Evolutionary conservation across 2,329 filamentous ascomycete genomes (phyloP).

Genomic region (Nothophoma quercina): DNA sequence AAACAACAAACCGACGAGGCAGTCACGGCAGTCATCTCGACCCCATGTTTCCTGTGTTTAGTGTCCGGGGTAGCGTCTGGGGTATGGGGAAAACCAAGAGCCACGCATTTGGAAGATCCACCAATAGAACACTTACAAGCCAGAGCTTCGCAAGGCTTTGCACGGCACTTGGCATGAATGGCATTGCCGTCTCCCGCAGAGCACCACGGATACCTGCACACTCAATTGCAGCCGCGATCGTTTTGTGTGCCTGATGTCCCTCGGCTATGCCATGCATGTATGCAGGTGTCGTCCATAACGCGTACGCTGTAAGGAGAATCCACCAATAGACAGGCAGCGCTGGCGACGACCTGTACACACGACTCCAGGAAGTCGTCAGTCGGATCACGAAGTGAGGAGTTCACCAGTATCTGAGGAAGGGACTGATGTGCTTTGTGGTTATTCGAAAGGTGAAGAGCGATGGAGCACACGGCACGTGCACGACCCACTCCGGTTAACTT

Average conservation of each 20-base stretch:
- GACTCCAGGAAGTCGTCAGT: no score
- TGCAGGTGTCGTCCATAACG: not conserved
- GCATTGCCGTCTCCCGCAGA: not conserved
- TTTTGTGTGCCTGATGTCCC: not conserved
- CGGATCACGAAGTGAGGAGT: no score
- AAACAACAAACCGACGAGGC: not conserved
- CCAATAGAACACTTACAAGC: not conserved
- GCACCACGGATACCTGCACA: not conserved
- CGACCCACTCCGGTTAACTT: no score
- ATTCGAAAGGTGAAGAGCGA: no score
- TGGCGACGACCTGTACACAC: no score
- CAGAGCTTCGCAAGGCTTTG: slow-evolving; percentile 9
- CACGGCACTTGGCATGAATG: not conserved
- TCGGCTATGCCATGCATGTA: not conserved
- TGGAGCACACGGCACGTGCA: no score
- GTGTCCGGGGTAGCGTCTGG: slow-evolving; percentile 2
- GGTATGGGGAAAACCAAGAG: slow-evolving; percentile 16
- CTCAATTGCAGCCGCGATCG: not conserved
- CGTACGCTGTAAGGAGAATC: not conserved
- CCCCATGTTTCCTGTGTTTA: slow-evolving; percentile 1
- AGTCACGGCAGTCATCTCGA: not conserved
- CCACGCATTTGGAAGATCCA: slow-evolving; percentile 7
- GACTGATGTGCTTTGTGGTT: no score
- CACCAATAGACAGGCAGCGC: slow-evolving; percentile 8
- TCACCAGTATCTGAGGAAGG: no score